A percentile compares a stretch with the other conserved stretches of the same genome.
Evolutionary conservation across 1,284 basidiomycete genomes (phyloP).

Genomic region (Sanguinoderma infundibulare): DNA sequence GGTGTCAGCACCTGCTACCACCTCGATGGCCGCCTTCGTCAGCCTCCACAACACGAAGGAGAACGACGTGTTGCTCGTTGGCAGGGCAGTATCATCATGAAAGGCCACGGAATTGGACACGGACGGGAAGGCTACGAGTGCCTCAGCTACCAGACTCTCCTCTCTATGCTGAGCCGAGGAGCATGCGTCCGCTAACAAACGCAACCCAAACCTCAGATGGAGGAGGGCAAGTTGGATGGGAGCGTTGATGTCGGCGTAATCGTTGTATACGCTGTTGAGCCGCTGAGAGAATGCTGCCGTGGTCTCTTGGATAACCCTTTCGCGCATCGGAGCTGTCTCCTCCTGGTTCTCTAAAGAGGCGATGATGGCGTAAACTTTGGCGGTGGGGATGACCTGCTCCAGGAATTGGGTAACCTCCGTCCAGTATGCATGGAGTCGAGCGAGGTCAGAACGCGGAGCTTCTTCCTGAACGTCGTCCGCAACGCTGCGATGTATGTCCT

Average conservation of each 20-base stretch:
- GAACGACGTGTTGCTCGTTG: constrained; percentile 21
- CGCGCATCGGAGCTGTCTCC: constrained; percentile 48
- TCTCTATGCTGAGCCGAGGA: constrained; percentile 10
- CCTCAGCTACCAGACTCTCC: constrained; percentile 28
- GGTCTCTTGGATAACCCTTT: constrained; percentile 69
- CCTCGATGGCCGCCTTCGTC: constrained; percentile 53
- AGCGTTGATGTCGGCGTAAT: constrained; percentile 72
- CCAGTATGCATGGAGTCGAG: constrained; percentile 80
- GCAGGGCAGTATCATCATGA: constrained; percentile 33
- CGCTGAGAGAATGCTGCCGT: constrained; percentile 67
- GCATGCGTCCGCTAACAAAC: constrained; percentile 49
- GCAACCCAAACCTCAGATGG: constrained; percentile 79
- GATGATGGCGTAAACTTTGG: constrained; percentile 51
- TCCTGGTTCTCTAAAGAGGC: constrained; percentile 40
- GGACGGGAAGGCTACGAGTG: constrained; percentile 62
- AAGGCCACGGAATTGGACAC: constrained; percentile 42
- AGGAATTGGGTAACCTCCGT: constrained; percentile 79
- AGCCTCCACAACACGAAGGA: constrained; percentile 54
- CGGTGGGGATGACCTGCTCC: constrained; percentile 51
- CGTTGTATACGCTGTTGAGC: constrained; percentile 57
- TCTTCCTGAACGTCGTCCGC: constrained; percentile 27
- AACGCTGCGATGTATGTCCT: constrained; percentile 29
- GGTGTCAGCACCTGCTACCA: constrained; percentile 39
- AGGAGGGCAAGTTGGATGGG: constrained; percentile 72
- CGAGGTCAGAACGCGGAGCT: constrained; percentile 48